Evolutionary conservation across 495 filamentous ascomycete genomes (phyloP), one percentile per base, ranked within the genome.

Genomic region (Thermothielavioides terrestris): DNA sequence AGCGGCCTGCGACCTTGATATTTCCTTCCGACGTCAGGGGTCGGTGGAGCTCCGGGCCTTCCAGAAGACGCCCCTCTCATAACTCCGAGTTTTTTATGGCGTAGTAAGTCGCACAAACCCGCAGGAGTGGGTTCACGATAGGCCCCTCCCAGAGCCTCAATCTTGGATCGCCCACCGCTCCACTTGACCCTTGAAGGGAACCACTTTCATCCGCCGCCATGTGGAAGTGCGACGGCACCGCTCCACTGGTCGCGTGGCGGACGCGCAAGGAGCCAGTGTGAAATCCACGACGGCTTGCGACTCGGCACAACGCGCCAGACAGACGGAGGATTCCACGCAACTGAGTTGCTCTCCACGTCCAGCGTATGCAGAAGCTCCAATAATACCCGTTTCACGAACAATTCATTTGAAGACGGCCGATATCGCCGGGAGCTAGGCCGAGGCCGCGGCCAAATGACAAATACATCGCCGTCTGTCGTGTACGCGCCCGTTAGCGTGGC

Each of bases 91-190:
- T 61, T 62, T 52, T 60, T n/a, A n/a, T n/a, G n/a, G n/a, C n/a
- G n/a, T n/a, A n/a, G 43, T 50, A 65, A 58, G 64, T 67, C 58
- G 53, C 62, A 67, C 64, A 67, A 63, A 57, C 58, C 64, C 62
- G 62, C 62, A 58, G 55, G 59, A 56, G 64, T 67, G 64, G 64
- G 57, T 67, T 67, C 60, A 59, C 60, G 56, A 63, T 60, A 53
- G 57, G 64, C 61, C 62, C 64, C 64, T 67, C 64, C 62, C 56
- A 67, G 64, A 67, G 64, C 64, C 64, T 67, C 64, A 65, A 25
- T 54, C 52, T 60, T 49, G 56, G 62, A 61, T 65, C 62, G 55
- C 46, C 63, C 47, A 54, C 47, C 59, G 60, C 59, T 41, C 61
- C 63, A 60, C 61, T 48, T 25, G 38, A 46, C 50, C 50, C 50